Conservation (phyloP, 2,329 filamentous ascomycete species). For the Claviceps humidiphila region DNA sequence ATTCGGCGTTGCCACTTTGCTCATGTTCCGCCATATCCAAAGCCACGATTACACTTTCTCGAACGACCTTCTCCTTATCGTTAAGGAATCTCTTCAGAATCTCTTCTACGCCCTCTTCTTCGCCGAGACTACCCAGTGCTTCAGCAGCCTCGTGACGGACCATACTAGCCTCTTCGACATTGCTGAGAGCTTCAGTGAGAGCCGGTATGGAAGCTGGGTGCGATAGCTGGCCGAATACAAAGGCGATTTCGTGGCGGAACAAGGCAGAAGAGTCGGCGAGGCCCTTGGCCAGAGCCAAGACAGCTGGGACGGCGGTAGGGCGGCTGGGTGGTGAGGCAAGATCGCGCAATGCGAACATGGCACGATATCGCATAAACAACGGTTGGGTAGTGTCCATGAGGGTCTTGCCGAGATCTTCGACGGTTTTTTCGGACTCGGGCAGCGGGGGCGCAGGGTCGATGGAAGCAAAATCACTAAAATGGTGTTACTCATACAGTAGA, state of each 20-base stretch:
- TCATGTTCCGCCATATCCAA: slow-evolving; percentile 98
- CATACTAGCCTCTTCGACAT: slow-evolving; percentile 81
- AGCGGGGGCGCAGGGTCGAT: slow-evolving; percentile 90
- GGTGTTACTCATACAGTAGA: not conserved
- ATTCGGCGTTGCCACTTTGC: slow-evolving; percentile 75
- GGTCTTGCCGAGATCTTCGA: slow-evolving; percentile 60
- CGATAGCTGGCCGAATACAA: slow-evolving; percentile 91
- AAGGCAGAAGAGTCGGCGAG: slow-evolving; percentile 77
- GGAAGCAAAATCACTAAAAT: slow-evolving; percentile 73
- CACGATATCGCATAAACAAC: slow-evolving; percentile 86
- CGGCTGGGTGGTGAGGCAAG: slow-evolving; percentile 86
- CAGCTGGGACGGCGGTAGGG: slow-evolving; percentile 75
- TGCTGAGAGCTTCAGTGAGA: slow-evolving; percentile 62
- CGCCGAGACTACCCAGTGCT: slow-evolving; percentile 83
- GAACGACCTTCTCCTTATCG: slow-evolving; percentile 84
- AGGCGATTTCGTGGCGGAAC: slow-evolving; percentile 95
- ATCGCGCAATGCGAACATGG: slow-evolving; percentile 95
- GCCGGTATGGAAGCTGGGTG: slow-evolving; percentile 95
- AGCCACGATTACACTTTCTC: slow-evolving; percentile 88
- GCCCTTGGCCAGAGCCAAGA: slow-evolving; percentile 74
- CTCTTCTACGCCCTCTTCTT: slow-evolving; percentile 85
- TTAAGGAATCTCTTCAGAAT: slow-evolving; percentile 70
- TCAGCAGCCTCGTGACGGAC: slow-evolving; percentile 96
- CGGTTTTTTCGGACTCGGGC: slow-evolving; percentile 54
- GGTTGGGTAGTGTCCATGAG: slow-evolving; percentile 68